Base-by-base conservation (phyloP, 768 basidiomycete genomes). In the Suillus occidentalis region DNA sequence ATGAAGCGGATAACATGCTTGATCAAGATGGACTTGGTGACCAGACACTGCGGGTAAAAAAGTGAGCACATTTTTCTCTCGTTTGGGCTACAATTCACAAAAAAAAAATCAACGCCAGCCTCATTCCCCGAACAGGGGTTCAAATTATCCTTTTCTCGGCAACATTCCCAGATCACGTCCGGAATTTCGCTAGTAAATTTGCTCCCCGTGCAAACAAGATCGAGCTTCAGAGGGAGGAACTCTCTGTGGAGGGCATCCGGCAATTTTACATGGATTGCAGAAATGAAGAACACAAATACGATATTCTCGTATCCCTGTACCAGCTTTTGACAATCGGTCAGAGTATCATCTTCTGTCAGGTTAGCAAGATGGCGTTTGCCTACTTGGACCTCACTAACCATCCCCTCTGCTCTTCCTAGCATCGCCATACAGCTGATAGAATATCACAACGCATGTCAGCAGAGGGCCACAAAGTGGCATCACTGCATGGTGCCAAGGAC, bases 1-100 rank as follows among this genome's bases (percentile, higher is more conserved):
- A 99, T 72, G 97, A 99, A 78, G 97, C 97, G 45, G 97, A 99
- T 78, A 97, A 98, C 78, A 99, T 99, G 97, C 82, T 99, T 70
- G 95, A 96, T 73, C 89, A 94, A 72, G 94, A 95, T 75, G 92
- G 93, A 22, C 80, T 99, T 60, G 94, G 95, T 13, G 97, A 99
- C 67, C 96, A 99, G 77, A 96, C 93, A 0, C 79, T 97, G 55
- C 84, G 89, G 61, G 94, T 98, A 55, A 98, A 97, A 79, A 97
- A 96, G 96, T 98, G 70, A 62, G 87, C 75, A 34, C 9, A 50
- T 53, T 37, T 31, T 50, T 34, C 9, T 43, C 53, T 31, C 18
- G 31, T 47, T 58, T 53, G 25, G n/a, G 20, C 42, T 22, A 10
- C 25, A 45, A 37, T 68, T 77, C 57, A 77, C 22, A 14, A 50